Base-by-base conservation (phyloP, 2,329 filamentous ascomycete species). In the Exophiala spinifera region DNA sequence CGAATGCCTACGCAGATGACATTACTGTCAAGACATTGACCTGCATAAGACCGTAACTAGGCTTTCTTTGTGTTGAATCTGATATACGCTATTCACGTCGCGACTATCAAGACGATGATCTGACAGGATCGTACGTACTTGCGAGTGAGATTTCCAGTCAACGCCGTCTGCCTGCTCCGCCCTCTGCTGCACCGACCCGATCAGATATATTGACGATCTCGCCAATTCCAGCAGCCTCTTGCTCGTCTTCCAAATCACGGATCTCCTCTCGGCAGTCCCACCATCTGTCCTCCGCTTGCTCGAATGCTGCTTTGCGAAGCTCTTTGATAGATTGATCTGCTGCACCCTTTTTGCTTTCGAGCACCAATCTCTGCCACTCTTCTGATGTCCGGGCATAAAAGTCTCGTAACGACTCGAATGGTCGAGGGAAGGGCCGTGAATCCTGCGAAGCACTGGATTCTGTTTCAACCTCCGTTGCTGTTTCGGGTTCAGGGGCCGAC, bases 221-320 rank as follows among this genome's bases (percentile, higher is more conserved):
- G 14, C 91, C 89, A 70, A 97, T 96, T 8, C 94, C 91, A 31
- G 91, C 89, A 46, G 88, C 91, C 72, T 96, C 92, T 75, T 97
- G 91, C 75, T 96, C 92, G 72, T 96, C 92, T 73, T 99, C 94
- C 66, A 97, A 72, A 5, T 84, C 87, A 50, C 86, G 87, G 62
- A 99, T 88, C 74, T 97, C 92, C 75, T 99, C 94, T 64, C 94
- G 82, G 68, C 87, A 91, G 77, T 96, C 94, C 94, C 94, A 99
- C 94, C 94, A 99, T 71, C 95, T 96, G 74, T 91, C 88, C 72
- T 99, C 94, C 37, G 91, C 91, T 61, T 90, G 80, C 67, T 90
- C 87, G 69, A 96, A 99, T 1, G 91, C 94, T 68, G 84, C 85
- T 65, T 91, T 87, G 70, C 95, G 91, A 65, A 97, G 85, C 75